Evolutionary conservation across 805 yeast genomes (phyloP).

Genomic region (Myxozyma mucilagina): DNA sequence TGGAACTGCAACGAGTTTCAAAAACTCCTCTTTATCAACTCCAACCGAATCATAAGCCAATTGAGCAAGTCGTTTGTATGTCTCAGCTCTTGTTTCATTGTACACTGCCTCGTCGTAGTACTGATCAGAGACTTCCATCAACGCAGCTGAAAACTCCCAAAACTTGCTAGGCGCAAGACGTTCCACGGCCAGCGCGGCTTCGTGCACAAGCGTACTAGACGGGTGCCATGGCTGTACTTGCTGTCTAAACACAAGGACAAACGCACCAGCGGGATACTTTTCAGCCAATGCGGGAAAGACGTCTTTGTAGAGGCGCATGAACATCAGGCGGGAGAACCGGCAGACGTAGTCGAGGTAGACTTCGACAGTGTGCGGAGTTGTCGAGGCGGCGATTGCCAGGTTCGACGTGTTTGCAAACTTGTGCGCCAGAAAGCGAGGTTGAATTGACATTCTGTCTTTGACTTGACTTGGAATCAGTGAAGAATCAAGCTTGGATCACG

Average conservation of each 20-base stretch:
- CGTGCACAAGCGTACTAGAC: conserved; percentile 64
- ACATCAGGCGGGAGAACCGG: conserved; percentile 69
- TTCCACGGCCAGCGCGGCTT: conserved; percentile 71
- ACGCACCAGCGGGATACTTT: conserved; percentile 48
- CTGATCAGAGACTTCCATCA: conserved; percentile 56
- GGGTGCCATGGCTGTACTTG: conserved; percentile 94
- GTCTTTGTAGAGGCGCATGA: conserved; percentile 52
- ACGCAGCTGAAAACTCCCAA: conserved; percentile 56
- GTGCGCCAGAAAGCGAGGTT: conserved; percentile 29
- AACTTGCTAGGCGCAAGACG: conserved; percentile 52
- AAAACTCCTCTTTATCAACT: conserved; percentile 44
- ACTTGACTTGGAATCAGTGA: background rate
- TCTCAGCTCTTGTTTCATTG: conserved; percentile 55
- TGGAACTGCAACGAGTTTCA: conserved; percentile 41
- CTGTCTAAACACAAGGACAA: conserved; percentile 65
- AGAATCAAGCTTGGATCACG: background rate
- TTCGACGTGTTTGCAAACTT: conserved; percentile 28
- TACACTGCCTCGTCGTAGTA: conserved; percentile 65
- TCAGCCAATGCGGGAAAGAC: conserved; percentile 55
- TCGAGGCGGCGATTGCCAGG: conserved; percentile 27
- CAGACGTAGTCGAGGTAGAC: conserved; percentile 75
- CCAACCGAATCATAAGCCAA: conserved; percentile 48
- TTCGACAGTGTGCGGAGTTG: conserved; percentile 50
- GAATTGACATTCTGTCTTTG: conserved; percentile 22
- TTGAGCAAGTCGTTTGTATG: conserved; percentile 54